A percentile compares a stretch with the other conserved stretches of the same genome.
Evolutionary conservation across 345 rosid species (phyloP).

Genomic region (Hibiscus trionum): DNA sequence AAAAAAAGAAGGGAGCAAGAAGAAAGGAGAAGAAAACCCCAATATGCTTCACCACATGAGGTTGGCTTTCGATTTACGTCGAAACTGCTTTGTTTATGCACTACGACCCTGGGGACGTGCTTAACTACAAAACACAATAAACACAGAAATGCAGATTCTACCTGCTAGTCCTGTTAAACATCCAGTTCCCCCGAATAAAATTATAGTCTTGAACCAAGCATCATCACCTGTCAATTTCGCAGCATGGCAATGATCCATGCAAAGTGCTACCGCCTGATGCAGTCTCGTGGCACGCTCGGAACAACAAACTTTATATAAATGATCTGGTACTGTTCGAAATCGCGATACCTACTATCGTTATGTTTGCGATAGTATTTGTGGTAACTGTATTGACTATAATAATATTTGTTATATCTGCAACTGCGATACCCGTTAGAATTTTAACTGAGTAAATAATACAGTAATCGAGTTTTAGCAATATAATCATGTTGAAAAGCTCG

Average conservation of each 20-base stretch:
- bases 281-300: constrained; percentile 53
- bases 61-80: constrained; percentile 49
- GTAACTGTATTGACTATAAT: too few relatives aligned
- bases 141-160: constrained; percentile 42
- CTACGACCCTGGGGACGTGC: too few relatives aligned
- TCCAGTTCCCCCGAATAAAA: constrained; percentile 69
- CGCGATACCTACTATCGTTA: too few relatives aligned
- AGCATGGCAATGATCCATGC: constrained; percentile 86
- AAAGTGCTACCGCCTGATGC: constrained; percentile 77
- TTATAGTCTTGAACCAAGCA: constrained; percentile 87
- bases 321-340: too few relatives aligned
- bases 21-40: not conserved
- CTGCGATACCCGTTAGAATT: too few relatives aligned
- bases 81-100: constrained; percentile 71
- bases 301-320: not conserved
- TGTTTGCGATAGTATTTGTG: too few relatives aligned
- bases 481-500: too few relatives aligned
- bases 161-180: constrained; percentile 86
- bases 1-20: too few relatives aligned
- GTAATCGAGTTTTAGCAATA: too few relatives aligned
- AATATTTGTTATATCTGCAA: too few relatives aligned
- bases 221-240: constrained; percentile 55
- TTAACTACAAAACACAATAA: constrained; percentile 27
- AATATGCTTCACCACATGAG: constrained; percentile 37
- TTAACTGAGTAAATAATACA: too few relatives aligned